These are phyloP conservation scores for Talaromyces wortmannii DNA, from an alignment of 495 filamentous ascomycete species.

Conservation along the genomic window DNA sequence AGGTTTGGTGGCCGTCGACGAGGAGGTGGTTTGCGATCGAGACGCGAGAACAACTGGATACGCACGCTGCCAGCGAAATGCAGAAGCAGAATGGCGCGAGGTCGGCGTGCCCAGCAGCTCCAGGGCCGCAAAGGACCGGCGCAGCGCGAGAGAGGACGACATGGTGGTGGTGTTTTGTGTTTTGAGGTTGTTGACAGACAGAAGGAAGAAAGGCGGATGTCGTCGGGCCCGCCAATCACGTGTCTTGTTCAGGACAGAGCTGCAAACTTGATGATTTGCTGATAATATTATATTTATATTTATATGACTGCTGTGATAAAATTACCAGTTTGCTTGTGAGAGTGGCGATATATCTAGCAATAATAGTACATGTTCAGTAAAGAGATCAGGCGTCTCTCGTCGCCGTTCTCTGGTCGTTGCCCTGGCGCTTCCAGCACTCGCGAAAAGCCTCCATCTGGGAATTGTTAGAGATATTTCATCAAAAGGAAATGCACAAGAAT, in stretches of 20 bases:
- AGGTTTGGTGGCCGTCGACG: neutral
- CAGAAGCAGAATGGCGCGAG: neutral
- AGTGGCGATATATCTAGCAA: no score
- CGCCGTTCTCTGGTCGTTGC: constrained; percentile 77
- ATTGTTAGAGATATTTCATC: neutral
- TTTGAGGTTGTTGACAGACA: neutral
- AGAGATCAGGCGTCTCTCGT: constrained; percentile 51
- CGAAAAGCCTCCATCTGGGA: constrained; percentile 85
- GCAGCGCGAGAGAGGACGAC: neutral
- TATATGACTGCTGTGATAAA: no score
- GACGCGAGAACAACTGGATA: neutral
- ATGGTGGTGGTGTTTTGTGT: neutral
- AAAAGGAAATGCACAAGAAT: constrained; percentile 7
- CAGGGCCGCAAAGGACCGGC: neutral
- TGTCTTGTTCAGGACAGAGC: neutral
- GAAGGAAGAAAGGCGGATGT: neutral
- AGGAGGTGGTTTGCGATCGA: constrained; percentile 1
- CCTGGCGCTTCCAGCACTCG: constrained; percentile 87
- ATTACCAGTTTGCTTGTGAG: no score
- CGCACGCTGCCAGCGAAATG: neutral
- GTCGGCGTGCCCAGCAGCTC: neutral
- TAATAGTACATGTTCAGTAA: neutral
- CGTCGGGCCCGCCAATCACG: constrained; percentile 8
- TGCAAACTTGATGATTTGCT: neutral
- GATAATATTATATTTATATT: constrained; percentile 3